phyloP scores from a whole-genome alignment of 2,329 filamentous ascomycete species.

The Claviceps purpurea region DNA sequence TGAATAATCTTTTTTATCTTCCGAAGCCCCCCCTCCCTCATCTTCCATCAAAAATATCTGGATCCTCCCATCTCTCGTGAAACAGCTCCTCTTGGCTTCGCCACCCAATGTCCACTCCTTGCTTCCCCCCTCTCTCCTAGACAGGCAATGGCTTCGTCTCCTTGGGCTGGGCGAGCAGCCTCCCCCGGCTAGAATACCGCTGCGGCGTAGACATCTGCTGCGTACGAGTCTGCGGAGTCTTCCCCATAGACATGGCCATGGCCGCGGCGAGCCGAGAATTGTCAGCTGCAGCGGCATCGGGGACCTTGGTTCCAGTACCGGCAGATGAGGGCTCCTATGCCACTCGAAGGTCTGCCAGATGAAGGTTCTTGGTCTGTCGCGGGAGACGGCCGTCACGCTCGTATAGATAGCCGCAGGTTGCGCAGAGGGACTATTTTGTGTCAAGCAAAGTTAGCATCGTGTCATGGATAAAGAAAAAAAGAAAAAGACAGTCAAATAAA shows the following conservation, averaged over 20 bases:
- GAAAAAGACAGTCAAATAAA: too few species aligned
- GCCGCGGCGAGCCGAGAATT: background rate
- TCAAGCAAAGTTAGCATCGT: too few species aligned
- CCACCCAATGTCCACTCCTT: too few species aligned
- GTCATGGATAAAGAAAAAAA: background rate
- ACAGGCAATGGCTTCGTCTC: background rate
- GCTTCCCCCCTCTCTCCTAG: too few species aligned
- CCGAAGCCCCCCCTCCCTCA: too few species aligned
- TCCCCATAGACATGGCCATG: background rate
- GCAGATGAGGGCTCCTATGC: conserved; percentile 15
- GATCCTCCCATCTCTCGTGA: too few species aligned
- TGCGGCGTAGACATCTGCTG: background rate
- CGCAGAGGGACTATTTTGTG: conserved; percentile 61
- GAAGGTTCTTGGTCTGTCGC: conserved; percentile 27
- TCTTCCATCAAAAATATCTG: too few species aligned
- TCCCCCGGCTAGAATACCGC: background rate
- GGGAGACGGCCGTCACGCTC: conserved; percentile 79
- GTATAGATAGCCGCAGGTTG: conserved; percentile 82
- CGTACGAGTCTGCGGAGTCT: background rate
- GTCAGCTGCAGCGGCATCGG: conserved; percentile 6
- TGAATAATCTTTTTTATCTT: too few species aligned
- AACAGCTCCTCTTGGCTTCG: too few species aligned
- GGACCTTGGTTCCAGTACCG: conserved; percentile 5
- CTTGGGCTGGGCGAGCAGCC: background rate
- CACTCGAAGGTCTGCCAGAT: conserved; percentile 15